phyloP scores from a whole-genome alignment of 352 stramenopile genomes.

The Achlya hypogyna region DNA sequence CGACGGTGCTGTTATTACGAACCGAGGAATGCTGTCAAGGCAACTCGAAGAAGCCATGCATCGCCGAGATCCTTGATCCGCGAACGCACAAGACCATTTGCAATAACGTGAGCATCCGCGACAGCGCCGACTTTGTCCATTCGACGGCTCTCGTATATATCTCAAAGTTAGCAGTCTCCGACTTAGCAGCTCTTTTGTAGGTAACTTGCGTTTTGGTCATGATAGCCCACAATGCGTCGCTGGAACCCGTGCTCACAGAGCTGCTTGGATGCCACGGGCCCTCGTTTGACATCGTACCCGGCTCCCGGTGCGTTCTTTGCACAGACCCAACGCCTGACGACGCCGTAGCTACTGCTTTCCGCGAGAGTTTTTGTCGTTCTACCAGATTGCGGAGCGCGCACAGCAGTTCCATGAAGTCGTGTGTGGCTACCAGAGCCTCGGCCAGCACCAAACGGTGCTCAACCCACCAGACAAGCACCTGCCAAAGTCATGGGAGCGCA shows the following conservation, averaged over 20 bases:
- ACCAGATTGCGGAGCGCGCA: neutral
- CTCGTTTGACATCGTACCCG: conserved; percentile 9
- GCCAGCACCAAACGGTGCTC: neutral
- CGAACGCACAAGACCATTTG: conserved; percentile 17
- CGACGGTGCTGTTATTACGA: conserved; percentile 2
- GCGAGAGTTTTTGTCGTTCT: neutral
- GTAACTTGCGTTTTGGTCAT: neutral
- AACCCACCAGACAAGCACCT: conserved; percentile 1
- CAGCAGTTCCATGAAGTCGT: conserved; percentile 1
- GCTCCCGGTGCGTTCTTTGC: neutral
- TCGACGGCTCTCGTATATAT: conserved; percentile 9
- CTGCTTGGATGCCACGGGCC: neutral
- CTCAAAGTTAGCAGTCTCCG: neutral
- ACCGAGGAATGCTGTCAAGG: neutral
- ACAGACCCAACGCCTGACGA: no score
- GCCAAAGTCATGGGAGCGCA: neutral
- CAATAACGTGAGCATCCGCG: neutral
- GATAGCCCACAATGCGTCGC: neutral
- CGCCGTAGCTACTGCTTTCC: neutral
- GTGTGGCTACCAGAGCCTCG: conserved; percentile 3
- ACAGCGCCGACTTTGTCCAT: conserved; percentile 4
- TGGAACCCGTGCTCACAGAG: neutral
- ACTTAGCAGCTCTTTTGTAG: neutral
- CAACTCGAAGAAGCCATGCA: neutral
- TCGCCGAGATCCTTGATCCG: conserved; percentile 11